Evolutionary conservation across 495 filamentous ascomycete genomes (phyloP).

Genomic region (Neurospora pannonica): DNA sequence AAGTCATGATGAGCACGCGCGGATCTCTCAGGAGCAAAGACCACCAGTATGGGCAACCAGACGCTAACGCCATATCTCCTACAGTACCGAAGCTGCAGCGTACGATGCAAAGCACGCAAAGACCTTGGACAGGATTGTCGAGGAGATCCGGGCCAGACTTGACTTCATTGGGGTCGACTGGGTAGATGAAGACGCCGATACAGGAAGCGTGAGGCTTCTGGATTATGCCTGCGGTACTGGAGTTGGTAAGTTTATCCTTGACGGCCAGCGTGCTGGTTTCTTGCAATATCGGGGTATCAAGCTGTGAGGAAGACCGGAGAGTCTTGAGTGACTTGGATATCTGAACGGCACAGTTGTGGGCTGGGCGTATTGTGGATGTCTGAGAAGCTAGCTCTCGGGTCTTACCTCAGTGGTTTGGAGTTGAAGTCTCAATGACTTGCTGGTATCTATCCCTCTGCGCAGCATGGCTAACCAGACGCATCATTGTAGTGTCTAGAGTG

Average conservation of each 20-base stretch:
- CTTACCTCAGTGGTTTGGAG: not conserved
- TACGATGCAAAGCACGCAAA: slow-evolving; percentile 35
- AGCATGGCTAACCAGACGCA: not conserved
- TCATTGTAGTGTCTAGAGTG: slow-evolving; percentile 6
- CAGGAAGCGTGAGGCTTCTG: slow-evolving; percentile 44
- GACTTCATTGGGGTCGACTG: slow-evolving; percentile 56
- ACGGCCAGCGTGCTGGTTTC: slow-evolving; percentile 37
- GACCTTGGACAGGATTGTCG: slow-evolving; percentile 28
- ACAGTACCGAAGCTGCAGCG: slow-evolving; percentile 28
- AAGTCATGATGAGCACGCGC: not conserved
- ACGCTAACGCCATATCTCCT: not conserved
- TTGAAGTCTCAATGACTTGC: not conserved
- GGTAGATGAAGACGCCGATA: slow-evolving; percentile 23
- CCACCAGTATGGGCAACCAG: not conserved
- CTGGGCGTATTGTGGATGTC: not conserved
- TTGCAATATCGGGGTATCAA: not conserved
- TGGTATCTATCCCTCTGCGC: not conserved
- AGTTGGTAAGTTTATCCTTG: slow-evolving; percentile 25
- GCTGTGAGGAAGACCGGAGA: not conserved
- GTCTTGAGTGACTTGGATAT: not conserved
- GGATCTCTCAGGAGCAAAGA: not conserved
- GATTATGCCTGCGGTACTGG: slow-evolving; percentile 76
- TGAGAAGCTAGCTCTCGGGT: not conserved
- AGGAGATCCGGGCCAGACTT: slow-evolving; percentile 41
- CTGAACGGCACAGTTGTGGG: not conserved